Evolutionary conservation across 768 basidiomycete species (phyloP), one percentile per base, ranked within the genome.

Genomic region (Macrocybe gigantea): DNA sequence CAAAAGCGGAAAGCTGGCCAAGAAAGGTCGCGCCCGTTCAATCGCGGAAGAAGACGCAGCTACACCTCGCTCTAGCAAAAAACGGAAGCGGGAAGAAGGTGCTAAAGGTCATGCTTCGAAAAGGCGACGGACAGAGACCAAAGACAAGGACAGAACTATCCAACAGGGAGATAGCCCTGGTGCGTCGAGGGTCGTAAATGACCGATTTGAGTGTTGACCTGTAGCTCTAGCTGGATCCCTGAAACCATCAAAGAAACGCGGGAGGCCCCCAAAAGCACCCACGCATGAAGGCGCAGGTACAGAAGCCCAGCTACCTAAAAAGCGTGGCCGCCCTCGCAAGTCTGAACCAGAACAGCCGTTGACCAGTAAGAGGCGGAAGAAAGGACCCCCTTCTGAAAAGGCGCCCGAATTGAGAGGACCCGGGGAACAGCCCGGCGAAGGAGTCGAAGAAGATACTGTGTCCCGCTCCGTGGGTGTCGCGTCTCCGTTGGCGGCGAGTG

Each of bases 11-110:
- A 74, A 67, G 51, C 63, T 49, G 49, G 68, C 75, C 44, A 87
- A 85, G 60, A 75, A 74, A 55, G 82, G 80, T 15, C 66, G 80
- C 33, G 77, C 85, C 37, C 68, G 72, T 57, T 38, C 54, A 52
- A 15, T 38, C 52, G 35, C 54, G 55, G 31, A 58, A 52, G 38
- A 53, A 54, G 11, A 55, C 52, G 38, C 53, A 49, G 34, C 50
- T 7, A 44, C 56, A 5, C 45, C 45, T 36, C 54, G 49, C 31
- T 53, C 55, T 39, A 33, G 41, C 7, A 47, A 47, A 15, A 57
- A 60, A 38, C 55, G 38, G 53, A 66, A 59, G 47, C 52, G 49
- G 45, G 56, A 59, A 15, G 51, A 57, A 5, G 53, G 44, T 7
- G 51, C 14, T 9, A 38, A 44, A 58, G 38, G 31, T 9, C 56